Percentiles rank a stretch among this genome's conserved stretches.
phyloP scores from a whole-genome alignment of 2,329 filamentous ascomycete species.

The Pleurostoma richardsiae region DNA sequence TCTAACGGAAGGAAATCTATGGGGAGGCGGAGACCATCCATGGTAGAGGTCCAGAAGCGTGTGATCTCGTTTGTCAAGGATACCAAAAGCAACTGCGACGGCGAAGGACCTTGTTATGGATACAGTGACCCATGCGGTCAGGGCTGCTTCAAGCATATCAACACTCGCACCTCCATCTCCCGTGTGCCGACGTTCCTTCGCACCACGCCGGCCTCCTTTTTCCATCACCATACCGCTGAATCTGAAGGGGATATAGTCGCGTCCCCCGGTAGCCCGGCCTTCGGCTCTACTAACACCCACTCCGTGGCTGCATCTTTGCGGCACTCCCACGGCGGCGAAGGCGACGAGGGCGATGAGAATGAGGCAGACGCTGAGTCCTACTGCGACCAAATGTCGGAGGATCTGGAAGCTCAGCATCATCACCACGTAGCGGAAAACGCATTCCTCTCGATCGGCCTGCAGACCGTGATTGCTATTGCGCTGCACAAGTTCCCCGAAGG shows the following conservation, averaged over 20 bases:
- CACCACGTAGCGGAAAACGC: conserved; percentile 94
- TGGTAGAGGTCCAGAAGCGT: conserved; percentile 47
- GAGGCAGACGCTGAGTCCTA: conserved; percentile 14
- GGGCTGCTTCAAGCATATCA: conserved; percentile 58
- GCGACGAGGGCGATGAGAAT: conserved; percentile 3
- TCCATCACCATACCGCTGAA: conserved; percentile 21
- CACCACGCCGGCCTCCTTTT: conserved; percentile 32
- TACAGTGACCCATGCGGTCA: conserved; percentile 62
- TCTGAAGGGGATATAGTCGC: conserved; percentile 15
- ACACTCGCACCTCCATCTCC: conserved; percentile 26
- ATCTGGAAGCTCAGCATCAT: conserved; percentile 63
- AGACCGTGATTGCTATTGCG: conserved; percentile 91
- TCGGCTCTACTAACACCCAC: neutral
- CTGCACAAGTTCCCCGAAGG: conserved; percentile 91
- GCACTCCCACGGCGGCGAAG: conserved; percentile 7
- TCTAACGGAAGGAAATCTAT: conserved; percentile 17
- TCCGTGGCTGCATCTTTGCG: conserved; percentile 2
- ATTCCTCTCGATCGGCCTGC: conserved; percentile 90
- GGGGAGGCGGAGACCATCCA: conserved; percentile 42
- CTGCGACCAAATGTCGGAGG: conserved; percentile 23
- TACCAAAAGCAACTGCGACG: conserved; percentile 58
- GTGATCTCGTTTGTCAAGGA: conserved; percentile 63
- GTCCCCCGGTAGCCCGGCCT: conserved; percentile 5
- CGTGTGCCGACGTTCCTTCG: conserved; percentile 32
- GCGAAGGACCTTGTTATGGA: conserved; percentile 55